Evolutionary conservation across 164 flowering plant genomes (phyloP).

Genomic region (Vitis amurensis): DNA sequence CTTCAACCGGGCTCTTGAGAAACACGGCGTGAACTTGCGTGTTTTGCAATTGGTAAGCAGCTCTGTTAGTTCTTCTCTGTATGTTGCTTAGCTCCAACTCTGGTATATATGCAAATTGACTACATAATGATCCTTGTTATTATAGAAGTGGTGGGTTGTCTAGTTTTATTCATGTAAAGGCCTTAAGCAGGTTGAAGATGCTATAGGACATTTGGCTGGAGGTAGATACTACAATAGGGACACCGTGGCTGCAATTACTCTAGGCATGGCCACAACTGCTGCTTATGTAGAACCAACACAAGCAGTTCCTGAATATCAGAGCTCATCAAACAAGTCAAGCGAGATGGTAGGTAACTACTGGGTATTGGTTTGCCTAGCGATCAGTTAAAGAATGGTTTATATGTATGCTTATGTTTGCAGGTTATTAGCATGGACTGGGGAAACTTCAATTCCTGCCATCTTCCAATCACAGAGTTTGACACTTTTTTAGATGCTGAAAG

Average conservation of each 20-base stretch:
- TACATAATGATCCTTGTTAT: not conserved
- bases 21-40: slow-evolving; percentile 40
- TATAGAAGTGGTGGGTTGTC: not conserved
- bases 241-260: slow-evolving; percentile 47
- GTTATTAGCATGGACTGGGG: slow-evolving; percentile 63
- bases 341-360: slow-evolving; percentile 34
- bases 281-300: slow-evolving; percentile 49
- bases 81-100: not conserved
- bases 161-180: not conserved
- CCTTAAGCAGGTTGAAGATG: slow-evolving; percentile 52
- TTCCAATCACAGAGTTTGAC: slow-evolving; percentile 62
- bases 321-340: slow-evolving; percentile 28
- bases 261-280: slow-evolving; percentile 54
- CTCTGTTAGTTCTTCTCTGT: not conserved
- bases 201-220: slow-evolving; percentile 54
- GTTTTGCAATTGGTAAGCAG: slow-evolving; percentile 42
- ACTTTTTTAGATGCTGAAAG: slow-evolving; percentile 51
- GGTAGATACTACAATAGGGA: slow-evolving; percentile 50
- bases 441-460: slow-evolving; percentile 41
- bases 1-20: slow-evolving; percentile 44
- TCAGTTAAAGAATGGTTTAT: not conserved
- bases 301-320: slow-evolving; percentile 27
- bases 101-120: not conserved
- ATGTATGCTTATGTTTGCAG: slow-evolving; percentile 26
- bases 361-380: not conserved